Evolutionary conservation across 257 asterid species (phyloP).

Genomic region (Nicotiana obtusifolia): DNA sequence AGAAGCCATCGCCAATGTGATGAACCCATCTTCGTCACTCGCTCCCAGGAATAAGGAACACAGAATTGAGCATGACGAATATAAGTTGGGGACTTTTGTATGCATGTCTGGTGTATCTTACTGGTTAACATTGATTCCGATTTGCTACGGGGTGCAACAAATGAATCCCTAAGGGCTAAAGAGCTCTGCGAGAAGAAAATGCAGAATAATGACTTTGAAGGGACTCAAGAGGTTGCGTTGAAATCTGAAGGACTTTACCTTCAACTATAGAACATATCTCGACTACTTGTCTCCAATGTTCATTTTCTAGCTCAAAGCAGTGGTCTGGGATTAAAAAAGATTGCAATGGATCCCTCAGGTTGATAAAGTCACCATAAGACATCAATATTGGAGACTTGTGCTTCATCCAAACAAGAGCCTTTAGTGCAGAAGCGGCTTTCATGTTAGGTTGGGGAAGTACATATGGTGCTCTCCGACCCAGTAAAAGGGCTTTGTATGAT

Average conservation of each 20-base stretch:
- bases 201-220: slow-evolving; percentile 51
- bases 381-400: slow-evolving; percentile 45
- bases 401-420: slow-evolving; percentile 82
- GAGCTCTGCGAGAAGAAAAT: slow-evolving; percentile 56
- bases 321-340: slow-evolving; percentile 51
- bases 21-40: background rate
- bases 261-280: slow-evolving; percentile 52
- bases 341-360: slow-evolving; percentile 65
- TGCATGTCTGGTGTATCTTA: background rate
- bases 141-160: slow-evolving; percentile 65
- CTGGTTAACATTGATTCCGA: background rate
- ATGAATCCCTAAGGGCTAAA: slow-evolving; percentile 63
- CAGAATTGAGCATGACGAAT: background rate
- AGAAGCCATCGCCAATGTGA: background rate
- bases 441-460: slow-evolving; percentile 63
- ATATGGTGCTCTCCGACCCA: slow-evolving; percentile 53
- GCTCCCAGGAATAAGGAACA: background rate
- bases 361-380: slow-evolving; percentile 50
- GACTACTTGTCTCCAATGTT: slow-evolving; percentile 61
- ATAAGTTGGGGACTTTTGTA: background rate
- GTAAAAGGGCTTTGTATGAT: slow-evolving; percentile 47
- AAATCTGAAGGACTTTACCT: slow-evolving; percentile 62
- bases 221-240: slow-evolving; percentile 44
- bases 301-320: slow-evolving; percentile 49
- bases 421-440: slow-evolving; percentile 84